Percentiles rank a stretch among this genome's conserved stretches.
phyloP scores from a whole-genome alignment of 768 basidiomycete genomes.

The Sistotremastrum suecicum region DNA sequence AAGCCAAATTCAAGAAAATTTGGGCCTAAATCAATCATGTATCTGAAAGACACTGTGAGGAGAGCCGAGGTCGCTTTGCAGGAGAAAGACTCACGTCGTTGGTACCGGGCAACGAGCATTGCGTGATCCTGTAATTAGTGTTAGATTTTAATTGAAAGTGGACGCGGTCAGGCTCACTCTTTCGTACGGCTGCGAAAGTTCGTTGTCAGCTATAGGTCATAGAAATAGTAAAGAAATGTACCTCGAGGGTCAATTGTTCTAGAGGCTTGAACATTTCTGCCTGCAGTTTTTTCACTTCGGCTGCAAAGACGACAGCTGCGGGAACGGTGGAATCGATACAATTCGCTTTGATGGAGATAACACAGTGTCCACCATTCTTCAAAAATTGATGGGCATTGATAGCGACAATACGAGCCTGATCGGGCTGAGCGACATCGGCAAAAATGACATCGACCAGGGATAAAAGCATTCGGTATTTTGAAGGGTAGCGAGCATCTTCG shows the following conservation, averaged over 20 bases:
- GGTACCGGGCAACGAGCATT: conserved; percentile 61
- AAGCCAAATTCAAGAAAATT: too few relatives aligned
- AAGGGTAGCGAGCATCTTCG: conserved; percentile 93
- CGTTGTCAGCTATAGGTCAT: background rate
- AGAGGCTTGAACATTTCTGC: conserved; percentile 77
- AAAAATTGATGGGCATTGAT: conserved; percentile 93
- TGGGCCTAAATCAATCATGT: too few relatives aligned
- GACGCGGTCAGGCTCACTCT: conserved; percentile 6
- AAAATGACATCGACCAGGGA: conserved; percentile 95
- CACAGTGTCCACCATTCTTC: conserved; percentile 80
- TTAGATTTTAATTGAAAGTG: background rate
- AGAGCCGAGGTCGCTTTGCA: too few relatives aligned
- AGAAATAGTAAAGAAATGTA: background rate
- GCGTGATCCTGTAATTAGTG: conserved; percentile 52
- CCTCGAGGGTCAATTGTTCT: conserved; percentile 88
- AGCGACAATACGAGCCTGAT: conserved; percentile 93
- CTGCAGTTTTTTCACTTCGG: conserved; percentile 72
- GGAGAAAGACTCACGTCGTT: conserved; percentile 20
- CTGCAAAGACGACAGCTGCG: conserved; percentile 78
- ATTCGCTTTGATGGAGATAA: conserved; percentile 98
- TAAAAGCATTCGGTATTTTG: conserved; percentile 94
- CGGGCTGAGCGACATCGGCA: conserved; percentile 95
- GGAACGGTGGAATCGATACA: conserved; percentile 96
- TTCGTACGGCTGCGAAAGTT: conserved; percentile 45
- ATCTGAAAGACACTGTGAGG: too few relatives aligned